Base-by-base conservation (phyloP, 176 grass and related monocot species). In the Metroxylon sagu region DNA sequence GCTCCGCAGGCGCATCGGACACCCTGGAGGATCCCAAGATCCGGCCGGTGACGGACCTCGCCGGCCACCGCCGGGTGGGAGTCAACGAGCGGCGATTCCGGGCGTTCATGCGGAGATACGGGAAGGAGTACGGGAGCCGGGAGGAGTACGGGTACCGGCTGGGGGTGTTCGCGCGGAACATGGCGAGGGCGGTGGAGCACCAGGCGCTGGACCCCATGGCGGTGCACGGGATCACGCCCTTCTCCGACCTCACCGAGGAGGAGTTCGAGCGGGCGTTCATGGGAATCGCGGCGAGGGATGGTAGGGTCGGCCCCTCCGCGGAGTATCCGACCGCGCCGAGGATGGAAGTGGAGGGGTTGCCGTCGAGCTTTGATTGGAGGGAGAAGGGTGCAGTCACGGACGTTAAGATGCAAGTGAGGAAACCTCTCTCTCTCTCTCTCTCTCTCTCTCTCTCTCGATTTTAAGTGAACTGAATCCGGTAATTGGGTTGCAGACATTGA, bases 311-410 rank as follows among this genome's bases (percentile, higher is more conserved):
- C 27, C 26, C 6, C 4, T 55, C 19, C 28, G 19, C 35, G 25
- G 19, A 61, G 61, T 53, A 55, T 7, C 43, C 79, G 51, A 64
- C 50, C 4, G 85, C 73, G 12, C 18, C 76, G 5, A 27, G 21
- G 48, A 59, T 79, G 70, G 82, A 86, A 50, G 67, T 89, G 62
- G 57, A 53, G 21, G 50, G 66, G 4, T 69, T 89, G 12, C 86
- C 90, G 0, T 53, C 65, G 29, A 95, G 83, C 61, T 95, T 86
- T 73, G 86, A 95, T 73, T 95, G 85, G 90, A 81, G 90, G 18
- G 67, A 89, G 17, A 84, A 70, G 67, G 86, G 86, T 10, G 86
- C 83, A 2, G 77, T 95, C 26, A 86, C 85, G 1, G 77, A 74
- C 12, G 86, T 95, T 29, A 89, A 95, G 76, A 95, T 68, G 77